Evolutionary conservation across 140 eudicot species (phyloP).

Genomic region (Senecio squalidus): DNA sequence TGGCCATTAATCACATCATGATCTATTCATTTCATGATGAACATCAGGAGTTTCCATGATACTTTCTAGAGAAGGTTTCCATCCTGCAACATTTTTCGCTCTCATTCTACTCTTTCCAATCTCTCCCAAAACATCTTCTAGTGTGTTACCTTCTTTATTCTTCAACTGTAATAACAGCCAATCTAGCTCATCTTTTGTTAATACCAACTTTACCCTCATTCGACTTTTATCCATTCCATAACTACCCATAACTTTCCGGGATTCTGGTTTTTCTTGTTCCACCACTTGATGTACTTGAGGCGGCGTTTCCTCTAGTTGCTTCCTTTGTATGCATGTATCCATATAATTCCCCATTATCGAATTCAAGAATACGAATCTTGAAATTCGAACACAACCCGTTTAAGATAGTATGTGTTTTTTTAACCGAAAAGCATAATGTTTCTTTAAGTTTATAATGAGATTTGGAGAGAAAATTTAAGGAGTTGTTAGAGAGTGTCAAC

Average conservation of each 20-base stretch:
- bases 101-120: constrained; percentile 44
- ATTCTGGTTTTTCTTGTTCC: constrained; percentile 6
- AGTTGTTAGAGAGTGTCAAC: constrained; percentile 52
- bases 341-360: constrained; percentile 62
- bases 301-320: constrained; percentile 20
- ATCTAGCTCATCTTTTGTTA: constrained; percentile 64
- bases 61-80: constrained; percentile 74
- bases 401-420: neutral
- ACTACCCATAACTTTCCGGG: constrained; percentile 10
- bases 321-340: constrained; percentile 35
- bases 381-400: neutral
- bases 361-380: constrained; percentile 20
- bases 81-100: constrained; percentile 29
- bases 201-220: constrained; percentile 55
- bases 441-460: constrained; percentile 9
- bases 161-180: constrained; percentile 54
- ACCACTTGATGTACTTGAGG: constrained; percentile 1
- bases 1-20: constrained; percentile 16
- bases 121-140: constrained; percentile 62
- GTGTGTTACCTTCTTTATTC: constrained; percentile 31
- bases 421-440: neutral
- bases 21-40: constrained; percentile 53
- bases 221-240: constrained; percentile 22
- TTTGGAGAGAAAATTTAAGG: constrained; percentile 28
- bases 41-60: constrained; percentile 65